These are phyloP conservation scores for Paracamarosporium sp. DNA, from an alignment of 2,329 filamentous ascomycete species.

Conservation along the genomic window DNA sequence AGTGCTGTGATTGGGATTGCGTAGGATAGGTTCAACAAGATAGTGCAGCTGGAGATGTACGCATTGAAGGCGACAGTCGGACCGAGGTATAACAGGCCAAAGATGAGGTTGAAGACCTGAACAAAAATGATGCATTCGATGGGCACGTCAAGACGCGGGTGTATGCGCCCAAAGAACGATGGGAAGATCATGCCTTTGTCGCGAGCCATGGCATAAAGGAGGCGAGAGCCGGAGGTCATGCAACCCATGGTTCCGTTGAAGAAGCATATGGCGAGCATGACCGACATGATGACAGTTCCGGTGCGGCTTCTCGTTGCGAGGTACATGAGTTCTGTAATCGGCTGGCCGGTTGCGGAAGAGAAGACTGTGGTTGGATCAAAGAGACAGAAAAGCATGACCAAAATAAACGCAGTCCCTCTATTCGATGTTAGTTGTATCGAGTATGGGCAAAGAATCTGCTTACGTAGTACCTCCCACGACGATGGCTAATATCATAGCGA, in stretches of 20 bases:
- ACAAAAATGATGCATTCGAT: constrained; percentile 50
- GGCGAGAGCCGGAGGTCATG: constrained; percentile 52
- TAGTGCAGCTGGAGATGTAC: constrained; percentile 54
- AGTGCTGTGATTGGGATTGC: constrained; percentile 46
- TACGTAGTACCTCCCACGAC: constrained; percentile 53
- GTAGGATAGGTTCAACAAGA: constrained; percentile 57
- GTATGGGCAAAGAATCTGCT: constrained; percentile 13
- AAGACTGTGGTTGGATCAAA: constrained; percentile 47
- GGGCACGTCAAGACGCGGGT: constrained; percentile 49
- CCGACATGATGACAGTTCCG: constrained; percentile 50
- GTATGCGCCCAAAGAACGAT: constrained; percentile 16
- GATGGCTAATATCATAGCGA: constrained; percentile 54
- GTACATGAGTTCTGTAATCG: constrained; percentile 55
- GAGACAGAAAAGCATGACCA: constrained; percentile 53
- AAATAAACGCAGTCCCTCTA: constrained; percentile 48
- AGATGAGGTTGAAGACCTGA: constrained; percentile 54
- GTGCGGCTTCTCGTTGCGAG: constrained; percentile 51
- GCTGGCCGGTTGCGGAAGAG: constrained; percentile 51
- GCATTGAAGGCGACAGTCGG: constrained; percentile 57
- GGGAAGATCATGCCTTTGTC: constrained; percentile 37
- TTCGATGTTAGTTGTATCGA: not conserved
- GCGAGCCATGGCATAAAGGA: constrained; percentile 56
- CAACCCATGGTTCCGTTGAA: constrained; percentile 56
- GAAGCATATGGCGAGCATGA: constrained; percentile 54
- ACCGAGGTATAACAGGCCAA: constrained; percentile 56